Evolutionary conservation across 148 eudicot species (phyloP).

Genomic region (Dysphania ambrosioides): DNA sequence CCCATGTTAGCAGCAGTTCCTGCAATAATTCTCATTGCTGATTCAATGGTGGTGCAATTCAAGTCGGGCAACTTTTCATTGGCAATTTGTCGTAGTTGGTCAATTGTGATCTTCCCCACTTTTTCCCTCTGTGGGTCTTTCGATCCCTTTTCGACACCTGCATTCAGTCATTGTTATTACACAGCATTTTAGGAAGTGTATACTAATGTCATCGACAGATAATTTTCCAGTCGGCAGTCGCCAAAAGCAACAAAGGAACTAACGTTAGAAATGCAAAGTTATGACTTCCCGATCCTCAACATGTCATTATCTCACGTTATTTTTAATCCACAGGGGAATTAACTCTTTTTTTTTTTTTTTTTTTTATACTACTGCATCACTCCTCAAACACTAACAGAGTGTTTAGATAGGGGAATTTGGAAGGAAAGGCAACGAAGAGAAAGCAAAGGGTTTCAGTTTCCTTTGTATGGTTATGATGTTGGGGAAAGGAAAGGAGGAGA

Average conservation of each 20-base stretch:
- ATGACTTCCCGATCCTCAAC: neutral
- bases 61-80: constrained; percentile 86
- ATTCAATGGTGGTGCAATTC: constrained; percentile 75
- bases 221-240: neutral
- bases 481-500: too few species aligned
- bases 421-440: too few species aligned
- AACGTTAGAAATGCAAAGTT: too few species aligned
- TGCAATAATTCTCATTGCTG: constrained; percentile 96
- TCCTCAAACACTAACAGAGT: too few species aligned
- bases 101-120: constrained; percentile 81
- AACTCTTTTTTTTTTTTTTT: too few species aligned
- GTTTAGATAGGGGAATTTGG: too few species aligned
- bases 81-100: constrained; percentile 74
- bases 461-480: too few species aligned
- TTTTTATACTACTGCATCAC: too few species aligned
- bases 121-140: constrained; percentile 74
- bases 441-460: too few species aligned
- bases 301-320: neutral
- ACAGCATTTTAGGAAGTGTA: neutral
- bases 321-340: neutral
- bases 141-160: constrained; percentile 95
- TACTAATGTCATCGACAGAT: neutral
- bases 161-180: neutral
- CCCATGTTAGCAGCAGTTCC: constrained; percentile 99
- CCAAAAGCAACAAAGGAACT: neutral